A percentile compares a stretch with the other conserved stretches of the same genome.
Conservation (phyloP, 768 basidiomycete species). For the Coprinopsis strossmayeri region DNA sequence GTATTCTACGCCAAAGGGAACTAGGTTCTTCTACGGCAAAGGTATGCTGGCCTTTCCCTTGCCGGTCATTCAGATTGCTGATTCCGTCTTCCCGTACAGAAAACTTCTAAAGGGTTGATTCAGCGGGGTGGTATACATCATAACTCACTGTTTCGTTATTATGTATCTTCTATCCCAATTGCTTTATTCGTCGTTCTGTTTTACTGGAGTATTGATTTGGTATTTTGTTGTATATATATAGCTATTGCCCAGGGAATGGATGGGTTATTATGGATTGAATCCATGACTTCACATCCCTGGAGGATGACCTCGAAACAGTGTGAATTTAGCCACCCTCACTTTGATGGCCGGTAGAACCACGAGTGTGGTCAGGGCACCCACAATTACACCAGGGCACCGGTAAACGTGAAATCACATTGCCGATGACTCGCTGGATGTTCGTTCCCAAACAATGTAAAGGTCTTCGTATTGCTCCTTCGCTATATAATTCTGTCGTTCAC, state of each 20-base stretch:
- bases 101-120: not conserved
- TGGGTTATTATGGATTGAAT: too few relatives aligned
- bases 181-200: too few relatives aligned
- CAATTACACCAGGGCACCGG: not conserved
- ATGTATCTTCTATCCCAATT: too few relatives aligned
- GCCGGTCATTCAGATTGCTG: not conserved
- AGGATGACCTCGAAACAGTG: too few relatives aligned
- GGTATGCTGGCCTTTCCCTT: constrained; percentile 37
- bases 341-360: not conserved
- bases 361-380: not conserved
- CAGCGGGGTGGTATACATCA: not conserved
- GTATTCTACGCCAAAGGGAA: constrained; percentile 71
- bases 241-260: too few relatives aligned
- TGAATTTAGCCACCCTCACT: too few relatives aligned
- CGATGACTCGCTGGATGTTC: not conserved
- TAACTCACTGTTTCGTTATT: not conserved
- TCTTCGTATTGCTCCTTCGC: not conserved
- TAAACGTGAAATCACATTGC: not conserved
- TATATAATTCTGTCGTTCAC: not conserved
- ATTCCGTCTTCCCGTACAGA: not conserved
- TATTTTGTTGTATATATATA: too few relatives aligned
- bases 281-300: too few relatives aligned
- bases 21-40: constrained; percentile 88
- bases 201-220: too few relatives aligned
- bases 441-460: not conserved